Conservation (phyloP, 768 basidiomycete species). For the Boletales sp. region DNA sequence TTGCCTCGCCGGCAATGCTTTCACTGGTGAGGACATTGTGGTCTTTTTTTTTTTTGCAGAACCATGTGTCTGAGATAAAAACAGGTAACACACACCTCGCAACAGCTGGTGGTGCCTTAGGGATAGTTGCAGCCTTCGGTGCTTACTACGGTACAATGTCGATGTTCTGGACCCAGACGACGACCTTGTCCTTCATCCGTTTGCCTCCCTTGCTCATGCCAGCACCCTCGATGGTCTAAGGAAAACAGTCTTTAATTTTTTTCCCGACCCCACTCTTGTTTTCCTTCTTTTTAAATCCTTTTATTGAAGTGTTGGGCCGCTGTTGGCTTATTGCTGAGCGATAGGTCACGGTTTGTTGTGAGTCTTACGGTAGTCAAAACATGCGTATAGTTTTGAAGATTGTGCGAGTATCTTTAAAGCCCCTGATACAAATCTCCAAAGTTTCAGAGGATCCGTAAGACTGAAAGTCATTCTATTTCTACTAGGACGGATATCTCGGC, state of each 20-base stretch:
- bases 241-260: background rate
- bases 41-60: background rate
- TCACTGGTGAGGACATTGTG: conserved; percentile 19
- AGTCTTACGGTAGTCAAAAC: too few species aligned
- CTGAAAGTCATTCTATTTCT: too few species aligned
- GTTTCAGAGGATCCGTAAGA: too few species aligned
- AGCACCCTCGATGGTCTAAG: conserved; percentile 16
- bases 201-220: conserved; percentile 16
- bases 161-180: conserved; percentile 28
- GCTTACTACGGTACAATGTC: conserved; percentile 28
- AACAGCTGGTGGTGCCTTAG: conserved; percentile 26
- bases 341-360: background rate
- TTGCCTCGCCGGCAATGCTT: conserved; percentile 24
- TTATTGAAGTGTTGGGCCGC: background rate
- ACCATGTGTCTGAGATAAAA: background rate
- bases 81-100: conserved; percentile 21
- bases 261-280: too few species aligned
- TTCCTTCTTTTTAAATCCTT: background rate
- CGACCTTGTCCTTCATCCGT: conserved; percentile 25
- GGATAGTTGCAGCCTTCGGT: conserved; percentile 25
- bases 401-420: too few species aligned
- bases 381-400: too few species aligned
- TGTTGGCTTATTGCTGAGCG: background rate
- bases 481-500: background rate
- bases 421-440: too few species aligned